phyloP scores from a whole-genome alignment of 805 yeast genomes.

The Candida boleticola region DNA sequence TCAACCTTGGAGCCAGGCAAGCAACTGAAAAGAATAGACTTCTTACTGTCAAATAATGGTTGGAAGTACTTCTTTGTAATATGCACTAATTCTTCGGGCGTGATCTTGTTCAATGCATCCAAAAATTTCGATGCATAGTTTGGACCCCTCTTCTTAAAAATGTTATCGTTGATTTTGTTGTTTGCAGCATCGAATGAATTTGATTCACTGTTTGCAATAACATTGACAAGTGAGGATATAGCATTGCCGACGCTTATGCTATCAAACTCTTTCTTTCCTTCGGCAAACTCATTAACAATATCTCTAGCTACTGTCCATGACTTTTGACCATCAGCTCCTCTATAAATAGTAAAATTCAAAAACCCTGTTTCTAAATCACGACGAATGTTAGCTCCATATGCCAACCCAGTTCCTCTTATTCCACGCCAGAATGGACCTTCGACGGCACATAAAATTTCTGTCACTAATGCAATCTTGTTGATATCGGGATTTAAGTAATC shows the following conservation, averaged over 20 bases:
- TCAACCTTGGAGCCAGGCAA: slow-evolving; percentile 67
- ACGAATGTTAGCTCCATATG: slow-evolving; percentile 77
- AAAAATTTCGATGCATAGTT: slow-evolving; percentile 56
- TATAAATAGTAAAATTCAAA: slow-evolving; percentile 63
- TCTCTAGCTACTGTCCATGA: slow-evolving; percentile 62
- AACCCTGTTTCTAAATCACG: slow-evolving; percentile 65
- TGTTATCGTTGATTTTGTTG: slow-evolving; percentile 62
- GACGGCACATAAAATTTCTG: slow-evolving; percentile 75
- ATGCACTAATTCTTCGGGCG: slow-evolving; percentile 50
- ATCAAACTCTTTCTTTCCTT: slow-evolving; percentile 56
- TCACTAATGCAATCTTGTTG: slow-evolving; percentile 67
- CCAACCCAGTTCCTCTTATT: slow-evolving; percentile 90
- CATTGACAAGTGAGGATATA: slow-evolving; percentile 69
- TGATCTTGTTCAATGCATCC: slow-evolving; percentile 48
- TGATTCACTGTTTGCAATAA: slow-evolving; percentile 66
- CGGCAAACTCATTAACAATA: slow-evolving; percentile 59
- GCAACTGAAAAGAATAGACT: slow-evolving; percentile 64
- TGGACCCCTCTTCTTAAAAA: slow-evolving; percentile 69
- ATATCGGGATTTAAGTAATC: slow-evolving; percentile 50
- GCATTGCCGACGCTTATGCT: slow-evolving; percentile 65
- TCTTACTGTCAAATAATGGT: slow-evolving; percentile 57
- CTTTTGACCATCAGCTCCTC: slow-evolving; percentile 79
- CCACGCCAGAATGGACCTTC: slow-evolving; percentile 99
- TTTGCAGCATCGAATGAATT: slow-evolving; percentile 64
- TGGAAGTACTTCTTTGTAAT: slow-evolving; percentile 57